phyloP scores from a whole-genome alignment of 805 yeast species.

The Lachancea sp. region DNA sequence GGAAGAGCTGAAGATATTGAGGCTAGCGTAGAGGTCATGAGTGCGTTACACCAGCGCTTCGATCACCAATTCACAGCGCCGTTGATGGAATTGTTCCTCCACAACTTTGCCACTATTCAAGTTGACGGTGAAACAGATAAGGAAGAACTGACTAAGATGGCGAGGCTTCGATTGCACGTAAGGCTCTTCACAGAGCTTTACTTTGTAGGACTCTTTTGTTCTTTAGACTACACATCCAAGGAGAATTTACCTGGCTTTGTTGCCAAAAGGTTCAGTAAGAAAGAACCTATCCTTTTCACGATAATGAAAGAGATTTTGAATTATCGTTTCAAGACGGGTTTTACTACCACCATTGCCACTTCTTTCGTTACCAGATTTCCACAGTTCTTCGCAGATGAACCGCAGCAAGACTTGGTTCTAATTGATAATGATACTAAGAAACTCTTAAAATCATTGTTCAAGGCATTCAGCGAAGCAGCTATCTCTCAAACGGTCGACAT shows the following conservation, averaged over 20 bases:
- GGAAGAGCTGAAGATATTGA: slow-evolving; percentile 49
- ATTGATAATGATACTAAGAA: slow-evolving; percentile 23
- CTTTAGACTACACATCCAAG: slow-evolving; percentile 36
- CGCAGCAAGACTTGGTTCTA: slow-evolving; percentile 26
- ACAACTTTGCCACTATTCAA: slow-evolving; percentile 35
- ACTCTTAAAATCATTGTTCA: slow-evolving; percentile 35
- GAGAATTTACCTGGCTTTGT: slow-evolving; percentile 42
- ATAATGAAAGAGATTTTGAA: slow-evolving; percentile 42
- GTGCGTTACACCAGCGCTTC: slow-evolving; percentile 76
- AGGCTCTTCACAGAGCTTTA: slow-evolving; percentile 53
- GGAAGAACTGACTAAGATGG: slow-evolving; percentile 38
- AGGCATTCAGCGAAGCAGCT: slow-evolving; percentile 39
- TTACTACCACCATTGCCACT: slow-evolving; percentile 37
- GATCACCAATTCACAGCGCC: slow-evolving; percentile 44
- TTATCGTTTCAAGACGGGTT: slow-evolving; percentile 35
- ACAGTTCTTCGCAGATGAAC: slow-evolving; percentile 29
- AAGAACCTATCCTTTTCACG: slow-evolving; percentile 37
- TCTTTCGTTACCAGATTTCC: slow-evolving; percentile 46
- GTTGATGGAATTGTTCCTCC: slow-evolving; percentile 39
- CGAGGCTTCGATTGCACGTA: slow-evolving; percentile 42
- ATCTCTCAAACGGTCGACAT: slow-evolving; percentile 34
- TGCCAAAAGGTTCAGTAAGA: slow-evolving; percentile 29
- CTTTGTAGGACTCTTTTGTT: slow-evolving; percentile 49
- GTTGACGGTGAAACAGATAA: slow-evolving; percentile 30
- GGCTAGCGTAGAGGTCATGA: slow-evolving; percentile 60